These are phyloP conservation scores for Tetrahymena elliotti DNA, from an alignment of 73 alveolate species.

Conservation along the genomic window DNA sequence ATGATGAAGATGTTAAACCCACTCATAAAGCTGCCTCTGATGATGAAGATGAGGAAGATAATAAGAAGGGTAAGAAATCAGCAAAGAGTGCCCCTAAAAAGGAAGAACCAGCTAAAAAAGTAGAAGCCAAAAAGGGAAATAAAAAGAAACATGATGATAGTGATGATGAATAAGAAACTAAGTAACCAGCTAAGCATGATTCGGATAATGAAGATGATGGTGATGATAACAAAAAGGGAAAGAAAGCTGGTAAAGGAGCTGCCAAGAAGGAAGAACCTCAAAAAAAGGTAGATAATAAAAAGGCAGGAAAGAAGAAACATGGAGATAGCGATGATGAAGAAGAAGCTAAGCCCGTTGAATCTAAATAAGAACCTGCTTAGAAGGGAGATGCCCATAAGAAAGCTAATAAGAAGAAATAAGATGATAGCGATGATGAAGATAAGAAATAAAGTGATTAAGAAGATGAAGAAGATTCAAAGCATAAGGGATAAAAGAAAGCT, in stretches of 20 bases:
- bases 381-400: slow-evolving; percentile 40
- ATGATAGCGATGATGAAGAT: slow-evolving; percentile 25
- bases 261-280: background rate
- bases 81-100: background rate
- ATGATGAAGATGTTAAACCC: background rate
- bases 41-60: background rate
- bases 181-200: background rate
- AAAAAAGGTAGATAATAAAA: background rate
- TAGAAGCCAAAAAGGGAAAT: background rate
- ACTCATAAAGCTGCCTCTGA: background rate
- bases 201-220: slow-evolving; percentile 22
- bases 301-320: background rate
- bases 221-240: background rate
- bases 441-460: slow-evolving; percentile 38
- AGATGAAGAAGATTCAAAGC: slow-evolving; percentile 19
- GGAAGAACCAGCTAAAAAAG: background rate
- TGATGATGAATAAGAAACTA: background rate
- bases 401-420: slow-evolving; percentile 44
- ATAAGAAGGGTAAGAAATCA: background rate
- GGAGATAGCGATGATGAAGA: slow-evolving; percentile 30
- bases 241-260: background rate
- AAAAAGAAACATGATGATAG: background rate
- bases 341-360: background rate
- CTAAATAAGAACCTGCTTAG: slow-evolving; percentile 13
- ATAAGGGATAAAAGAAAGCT: slow-evolving; percentile 38